Evolutionary conservation across 371 early-diverging fungal genomes (phyloP), one percentile per base, ranked within the genome.

Genomic region (Haplosporangium sp.): DNA sequence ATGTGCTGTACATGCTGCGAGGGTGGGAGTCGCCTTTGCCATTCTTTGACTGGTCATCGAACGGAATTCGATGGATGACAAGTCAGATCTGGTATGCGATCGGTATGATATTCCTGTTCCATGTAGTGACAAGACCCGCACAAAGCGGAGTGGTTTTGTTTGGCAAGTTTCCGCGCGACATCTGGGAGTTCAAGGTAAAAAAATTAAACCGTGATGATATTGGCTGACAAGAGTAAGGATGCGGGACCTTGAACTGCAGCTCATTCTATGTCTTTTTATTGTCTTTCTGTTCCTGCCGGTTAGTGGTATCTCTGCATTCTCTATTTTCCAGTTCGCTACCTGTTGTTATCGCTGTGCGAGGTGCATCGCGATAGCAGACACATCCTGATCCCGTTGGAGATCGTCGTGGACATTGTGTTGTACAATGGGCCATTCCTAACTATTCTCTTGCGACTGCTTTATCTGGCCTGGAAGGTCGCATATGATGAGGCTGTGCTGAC

Each of bases 31-130:
- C 72, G n/a, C 80, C 80, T 1, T n/a, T 67, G 36, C 73, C 69
- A 7, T 73, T 79, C 20, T 79, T 73, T 23, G 80, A 73, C 45
- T 69, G 73, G 73, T 64, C 80, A 6, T 73, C 73, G 7, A 65
- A 56, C 36, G 65, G 66, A 4, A 68, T 79, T 50, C 68, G 80
- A 13, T 79, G 80, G 80, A 62, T 79, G 80, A 73, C 80, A 1
- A 79, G 80, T 23, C 80, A 79, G 48, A 64, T 79, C 46, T 79
- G 80, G 80, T 79, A 79, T 43, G 80, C 80, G 8, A 79, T 79
- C 23, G 80, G 73, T 21, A 79, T 79, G 80, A 79, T 79, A 37
- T 73, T 79, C 38, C 23, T 79, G 51, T 73, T 79, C 48, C 80
- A 79, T 59, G 73, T 79, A 20, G 73, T 79, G 21, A 79, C 80